Evolutionary conservation across 441 rosid genomes (phyloP).

Genomic region (Populus hybrid): DNA sequence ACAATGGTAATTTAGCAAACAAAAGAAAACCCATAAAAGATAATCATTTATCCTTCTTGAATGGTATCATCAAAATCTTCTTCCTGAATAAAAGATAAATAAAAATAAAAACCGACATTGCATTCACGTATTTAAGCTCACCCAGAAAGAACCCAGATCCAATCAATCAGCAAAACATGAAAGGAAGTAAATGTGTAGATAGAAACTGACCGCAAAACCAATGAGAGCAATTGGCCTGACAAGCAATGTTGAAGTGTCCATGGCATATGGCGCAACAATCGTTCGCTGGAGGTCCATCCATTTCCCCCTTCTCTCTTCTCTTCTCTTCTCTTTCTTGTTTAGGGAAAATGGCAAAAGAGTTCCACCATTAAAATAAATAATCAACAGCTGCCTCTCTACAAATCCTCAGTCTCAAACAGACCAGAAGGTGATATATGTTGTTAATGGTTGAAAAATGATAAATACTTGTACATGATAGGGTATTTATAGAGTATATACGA

Average conservation of each 20-base stretch:
- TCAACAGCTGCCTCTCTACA: no score
- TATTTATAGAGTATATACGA: no score
- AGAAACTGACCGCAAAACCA: constrained; percentile 85
- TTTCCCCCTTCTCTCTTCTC: constrained; percentile 18
- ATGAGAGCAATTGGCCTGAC: constrained; percentile 94
- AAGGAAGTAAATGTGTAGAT: neutral
- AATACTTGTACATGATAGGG: no score
- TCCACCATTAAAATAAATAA: no score
- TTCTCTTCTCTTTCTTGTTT: neutral
- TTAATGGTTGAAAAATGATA: no score
- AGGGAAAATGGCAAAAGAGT: neutral
- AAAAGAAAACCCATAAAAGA: neutral
- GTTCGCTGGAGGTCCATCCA: constrained; percentile 66
- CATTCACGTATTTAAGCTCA: neutral
- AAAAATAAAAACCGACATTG: neutral
- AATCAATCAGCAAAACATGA: neutral
- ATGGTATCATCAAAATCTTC: neutral
- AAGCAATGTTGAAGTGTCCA: constrained; percentile 61
- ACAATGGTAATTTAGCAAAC: neutral
- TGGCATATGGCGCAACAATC: constrained; percentile 78
- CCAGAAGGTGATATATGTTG: no score
- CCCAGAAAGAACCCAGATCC: neutral
- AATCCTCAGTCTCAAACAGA: no score
- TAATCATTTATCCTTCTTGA: neutral
- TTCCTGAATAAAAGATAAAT: neutral